Evolutionary conservation across 345 rosid genomes (phyloP), one percentile per base, ranked within the genome.

Genomic region (Psidium friedrichsthalianum): DNA sequence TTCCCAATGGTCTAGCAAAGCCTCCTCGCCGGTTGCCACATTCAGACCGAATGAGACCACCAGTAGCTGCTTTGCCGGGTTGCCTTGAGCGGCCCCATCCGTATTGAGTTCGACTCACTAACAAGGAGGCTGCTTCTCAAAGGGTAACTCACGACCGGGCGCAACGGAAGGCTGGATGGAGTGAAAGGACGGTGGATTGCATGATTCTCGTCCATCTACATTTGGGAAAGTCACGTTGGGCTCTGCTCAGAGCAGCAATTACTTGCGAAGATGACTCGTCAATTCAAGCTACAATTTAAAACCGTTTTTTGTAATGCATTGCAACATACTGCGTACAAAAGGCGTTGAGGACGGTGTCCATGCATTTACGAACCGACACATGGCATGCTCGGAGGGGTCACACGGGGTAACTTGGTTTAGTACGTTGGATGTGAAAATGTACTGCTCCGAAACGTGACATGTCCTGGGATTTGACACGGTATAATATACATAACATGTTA

Each of bases 381-480:
- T 69, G 78, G 47, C 47, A 69, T 3, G 78, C 78, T 32, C 1
- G 24, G 78, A 69, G 18, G 36, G 44, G 42, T 4, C 11, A 11
- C 4, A 15, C 44, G 16, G 0, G 12, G 11, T 32, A 18, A 32
- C 47, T 69, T 18, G 24, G 6, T 69, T 69, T 36, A 36, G 47
- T 20, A 36, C 42, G 2, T 69, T 36, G 36, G 47, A 64, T 64
- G 0, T 64, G 76, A 29, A 32, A 15, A 8, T 16, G 56, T 16
- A 53, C 80, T 24, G 2, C 22, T 36, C 24, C 25, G 0, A 69
- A 0, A 69, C 5, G 78, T 1, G 47, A 69, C 47, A 9, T 0
- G 24, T 69, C 24, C 80, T 32, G 10, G 7, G 13, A 69, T 32
- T 4, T 20, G 47, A 36, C 55, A 1, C 2, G 7, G 16, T 5